These are phyloP conservation scores for Nothopassalora personata DNA, from an alignment of 2,329 filamentous ascomycete genomes.

Conservation along the genomic window DNA sequence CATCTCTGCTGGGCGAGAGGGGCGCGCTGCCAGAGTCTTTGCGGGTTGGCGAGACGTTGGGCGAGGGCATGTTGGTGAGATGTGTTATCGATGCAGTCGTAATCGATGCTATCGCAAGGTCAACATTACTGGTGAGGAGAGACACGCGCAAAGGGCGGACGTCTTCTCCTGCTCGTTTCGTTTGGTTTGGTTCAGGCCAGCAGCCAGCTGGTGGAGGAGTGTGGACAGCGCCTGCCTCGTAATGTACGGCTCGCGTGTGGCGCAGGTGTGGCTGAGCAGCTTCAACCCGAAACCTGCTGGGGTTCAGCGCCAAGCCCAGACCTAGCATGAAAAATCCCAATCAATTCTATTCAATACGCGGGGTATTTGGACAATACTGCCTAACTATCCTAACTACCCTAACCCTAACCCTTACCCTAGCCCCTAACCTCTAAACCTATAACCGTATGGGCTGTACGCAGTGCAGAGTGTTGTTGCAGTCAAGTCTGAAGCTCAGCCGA, in stretches of 20 bases:
- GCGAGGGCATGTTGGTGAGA: background rate
- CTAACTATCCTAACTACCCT: too few relatives aligned
- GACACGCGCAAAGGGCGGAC: background rate
- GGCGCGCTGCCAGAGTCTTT: conserved; percentile 20
- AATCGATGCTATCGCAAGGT: background rate
- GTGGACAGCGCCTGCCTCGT: background rate
- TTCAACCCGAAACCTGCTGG: too few relatives aligned
- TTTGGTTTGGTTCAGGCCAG: background rate
- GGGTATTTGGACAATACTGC: too few relatives aligned
- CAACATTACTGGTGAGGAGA: background rate
- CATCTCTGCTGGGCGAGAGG: conserved; percentile 27
- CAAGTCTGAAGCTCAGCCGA: too few relatives aligned
- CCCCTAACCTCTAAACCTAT: too few relatives aligned
- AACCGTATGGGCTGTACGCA: too few relatives aligned
- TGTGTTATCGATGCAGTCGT: background rate
- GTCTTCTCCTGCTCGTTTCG: background rate
- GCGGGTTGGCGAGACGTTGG: conserved; percentile 10
- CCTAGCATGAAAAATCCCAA: too few relatives aligned
- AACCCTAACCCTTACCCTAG: too few relatives aligned
- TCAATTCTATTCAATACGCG: too few relatives aligned
- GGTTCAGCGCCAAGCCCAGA: too few relatives aligned
- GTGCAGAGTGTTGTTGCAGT: too few relatives aligned
- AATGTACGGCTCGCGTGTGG: background rate
- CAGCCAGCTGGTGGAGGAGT: background rate
- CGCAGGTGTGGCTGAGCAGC: background rate